These are phyloP conservation scores for Astragalus membranaceus DNA, from an alignment of 306 rosid species.

Conservation along the genomic window DNA sequence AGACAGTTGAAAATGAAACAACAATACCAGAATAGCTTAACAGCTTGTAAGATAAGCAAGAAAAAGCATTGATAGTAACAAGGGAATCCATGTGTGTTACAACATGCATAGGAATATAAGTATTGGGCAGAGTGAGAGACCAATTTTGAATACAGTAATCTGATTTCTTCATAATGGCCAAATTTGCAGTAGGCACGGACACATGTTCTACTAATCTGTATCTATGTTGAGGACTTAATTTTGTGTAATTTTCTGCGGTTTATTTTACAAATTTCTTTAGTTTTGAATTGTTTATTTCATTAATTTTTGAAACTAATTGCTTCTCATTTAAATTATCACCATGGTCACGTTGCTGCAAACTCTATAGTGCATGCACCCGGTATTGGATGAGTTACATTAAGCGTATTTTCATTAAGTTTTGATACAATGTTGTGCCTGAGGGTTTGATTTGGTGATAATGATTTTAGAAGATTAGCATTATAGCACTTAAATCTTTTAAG, in stretches of 20 bases:
- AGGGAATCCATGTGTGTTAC: background rate
- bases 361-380: too few species aligned
- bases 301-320: background rate
- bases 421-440: background rate
- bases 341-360: background rate
- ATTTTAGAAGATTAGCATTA: too few species aligned
- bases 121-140: background rate
- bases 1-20: slow-evolving; percentile 37
- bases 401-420: too few species aligned
- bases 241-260: slow-evolving; percentile 27
- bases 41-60: background rate
- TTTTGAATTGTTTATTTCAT: slow-evolving; percentile 24
- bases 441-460: background rate
- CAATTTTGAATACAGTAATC: slow-evolving; percentile 28
- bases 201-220: slow-evolving; percentile 28
- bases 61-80: background rate
- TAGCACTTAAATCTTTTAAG: too few species aligned
- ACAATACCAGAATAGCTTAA: slow-evolving; percentile 25
- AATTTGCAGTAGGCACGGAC: slow-evolving; percentile 29
- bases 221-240: slow-evolving; percentile 30
- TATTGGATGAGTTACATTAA: too few species aligned
- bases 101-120: slow-evolving; percentile 2
- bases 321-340: background rate
- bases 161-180: slow-evolving; percentile 27
- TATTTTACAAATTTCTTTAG: slow-evolving; percentile 11